Base-by-base conservation (phyloP, 331 rosid genomes). In the Malus hybrid region DNA sequence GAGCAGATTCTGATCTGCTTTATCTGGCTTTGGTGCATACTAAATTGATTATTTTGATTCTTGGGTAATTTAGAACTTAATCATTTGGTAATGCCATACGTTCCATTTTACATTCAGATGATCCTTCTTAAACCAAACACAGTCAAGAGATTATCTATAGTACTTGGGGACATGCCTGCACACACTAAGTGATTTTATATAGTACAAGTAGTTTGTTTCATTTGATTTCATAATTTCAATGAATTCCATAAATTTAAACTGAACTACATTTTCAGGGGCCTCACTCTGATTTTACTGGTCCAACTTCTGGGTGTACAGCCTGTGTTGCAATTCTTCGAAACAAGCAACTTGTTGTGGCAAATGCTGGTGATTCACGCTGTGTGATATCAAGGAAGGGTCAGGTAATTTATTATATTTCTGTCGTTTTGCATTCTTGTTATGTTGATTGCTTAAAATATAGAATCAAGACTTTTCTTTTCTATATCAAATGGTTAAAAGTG, bases 331-430 rank as follows among this genome's bases (percentile, higher is more conserved):
- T 90, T 73, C 79, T 92, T 65, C 83, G 93, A 89, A 87, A 89
- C 87, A 90, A 86, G 73, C 87, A 85, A 74, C 88, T 94, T 63
- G 1, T 91, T 78, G 93, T 94, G 75, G 99, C 97, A 62, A 94
- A 94, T 89, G 97, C 99, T 71, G 99, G 99, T 28, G 99, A 94
- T 85, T 94, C 99, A 15, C 97, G 97, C 9, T 92, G 97, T 84
- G 99, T 94, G 77, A 82, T 94, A 63, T 94, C 97, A 32, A 86
- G 99, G 79, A 90, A 88, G 86, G 97, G 97, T 48, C 96, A 92
- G 99, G 99, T 94, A 88, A 76, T 57, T 30, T 73, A 53, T 58
- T 44, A 36, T 53, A 13, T 22, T 77, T 24, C 16, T 10, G 66
- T 22, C 75, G 34, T 42, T 82, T 68, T 75, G 33, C 63, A 73